Percentiles rank a stretch among this genome's conserved stretches.
These are phyloP conservation scores for Pyrenula aspistea DNA, from an alignment of 495 filamentous ascomycete species.

Conservation along the genomic window DNA sequence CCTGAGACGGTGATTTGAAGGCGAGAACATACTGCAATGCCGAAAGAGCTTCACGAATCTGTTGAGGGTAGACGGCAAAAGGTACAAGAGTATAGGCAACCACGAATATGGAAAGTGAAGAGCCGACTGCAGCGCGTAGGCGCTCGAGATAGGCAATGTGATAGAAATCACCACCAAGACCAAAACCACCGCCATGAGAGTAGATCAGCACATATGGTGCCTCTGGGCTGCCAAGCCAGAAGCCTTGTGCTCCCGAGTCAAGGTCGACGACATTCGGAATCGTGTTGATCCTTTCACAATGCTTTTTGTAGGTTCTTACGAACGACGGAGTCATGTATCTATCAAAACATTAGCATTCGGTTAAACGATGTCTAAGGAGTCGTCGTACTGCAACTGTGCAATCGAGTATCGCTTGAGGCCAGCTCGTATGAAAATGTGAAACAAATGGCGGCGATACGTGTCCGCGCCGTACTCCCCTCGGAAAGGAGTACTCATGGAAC, in stretches of 20 bases:
- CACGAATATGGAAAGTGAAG: background rate
- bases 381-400: background rate
- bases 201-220: background rate
- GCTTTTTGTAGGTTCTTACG: background rate
- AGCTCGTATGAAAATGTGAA: background rate
- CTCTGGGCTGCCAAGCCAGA: background rate
- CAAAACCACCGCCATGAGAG: background rate
- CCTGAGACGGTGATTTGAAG: constrained; percentile 24
- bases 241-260: background rate
- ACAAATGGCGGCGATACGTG: background rate
- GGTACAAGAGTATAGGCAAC: background rate
- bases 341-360: background rate
- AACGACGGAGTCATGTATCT: background rate
- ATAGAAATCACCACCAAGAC: background rate
- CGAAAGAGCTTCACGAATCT: constrained; percentile 41
- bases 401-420: background rate
- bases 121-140: background rate
- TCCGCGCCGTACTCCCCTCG: background rate
- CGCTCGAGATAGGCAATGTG: background rate
- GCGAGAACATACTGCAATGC: constrained; percentile 41
- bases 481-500: background rate
- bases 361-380: background rate
- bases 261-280: background rate
- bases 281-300: background rate
- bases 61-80: constrained; percentile 35